Percentiles rank a stretch among this genome's conserved stretches.
Conservation (phyloP, 1,139 yeast species). For the Hyphopichia fennica region DNA sequence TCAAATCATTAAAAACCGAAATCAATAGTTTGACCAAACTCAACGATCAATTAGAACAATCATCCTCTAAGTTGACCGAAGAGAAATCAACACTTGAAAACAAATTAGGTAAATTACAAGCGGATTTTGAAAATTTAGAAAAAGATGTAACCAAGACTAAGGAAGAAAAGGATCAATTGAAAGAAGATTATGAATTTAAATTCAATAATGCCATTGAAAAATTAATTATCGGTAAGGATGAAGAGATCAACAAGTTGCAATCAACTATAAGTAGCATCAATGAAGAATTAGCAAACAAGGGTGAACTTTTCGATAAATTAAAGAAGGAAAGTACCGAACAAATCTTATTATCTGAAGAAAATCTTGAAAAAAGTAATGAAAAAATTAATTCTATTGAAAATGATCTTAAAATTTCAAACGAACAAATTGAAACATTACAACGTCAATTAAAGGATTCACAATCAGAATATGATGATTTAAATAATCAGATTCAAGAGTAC, state of each 20-base stretch:
- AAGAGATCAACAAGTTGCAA: slow-evolving; percentile 1
- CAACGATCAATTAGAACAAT: slow-evolving; percentile 9
- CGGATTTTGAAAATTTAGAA: neutral
- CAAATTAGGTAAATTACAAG: neutral
- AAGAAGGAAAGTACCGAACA: neutral
- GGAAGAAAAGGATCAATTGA: neutral
- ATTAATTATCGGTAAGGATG: slow-evolving; percentile 21
- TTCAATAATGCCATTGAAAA: slow-evolving; percentile 31
- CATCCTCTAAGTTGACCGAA: slow-evolving; percentile 6
- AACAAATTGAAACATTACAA: neutral
- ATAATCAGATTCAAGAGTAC: no score
- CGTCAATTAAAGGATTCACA: neutral
- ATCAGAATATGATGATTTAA: neutral
- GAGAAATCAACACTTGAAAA: neutral
- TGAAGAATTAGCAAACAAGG: neutral
- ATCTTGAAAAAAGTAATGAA: neutral
- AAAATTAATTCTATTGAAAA: neutral
- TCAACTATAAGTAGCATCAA: neutral
- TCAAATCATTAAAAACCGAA: neutral
- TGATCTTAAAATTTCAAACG: neutral
- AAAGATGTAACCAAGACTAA: neutral
- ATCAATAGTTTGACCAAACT: neutral
- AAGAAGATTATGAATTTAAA: slow-evolving; percentile 22
- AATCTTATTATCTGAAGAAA: neutral
- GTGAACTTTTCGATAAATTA: neutral